Conservation (phyloP, 495 filamentous ascomycete genomes). For the Extremus antarcticus region DNA sequence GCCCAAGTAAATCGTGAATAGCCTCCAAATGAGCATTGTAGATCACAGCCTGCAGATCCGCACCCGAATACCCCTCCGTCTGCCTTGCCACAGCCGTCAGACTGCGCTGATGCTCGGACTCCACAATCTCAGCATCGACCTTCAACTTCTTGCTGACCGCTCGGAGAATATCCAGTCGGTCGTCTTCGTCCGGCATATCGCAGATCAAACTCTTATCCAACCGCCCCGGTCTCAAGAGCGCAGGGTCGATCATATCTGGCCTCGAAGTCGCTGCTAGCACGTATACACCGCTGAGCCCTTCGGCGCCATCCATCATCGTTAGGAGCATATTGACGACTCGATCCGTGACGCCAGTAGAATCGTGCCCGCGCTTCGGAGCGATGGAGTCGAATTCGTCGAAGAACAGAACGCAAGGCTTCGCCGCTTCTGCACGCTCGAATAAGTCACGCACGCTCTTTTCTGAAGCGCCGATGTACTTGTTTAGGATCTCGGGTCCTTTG, state of each 20-base stretch:
- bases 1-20: slow-evolving; percentile 81
- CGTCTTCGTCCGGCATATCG: slow-evolving; percentile 66
- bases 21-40: slow-evolving; percentile 96
- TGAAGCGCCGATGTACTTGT: slow-evolving; percentile 95
- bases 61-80: slow-evolving; percentile 89
- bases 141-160: slow-evolving; percentile 71
- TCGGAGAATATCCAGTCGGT: slow-evolving; percentile 75
- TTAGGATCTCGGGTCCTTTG: slow-evolving; percentile 94
- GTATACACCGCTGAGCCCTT: slow-evolving; percentile 87
- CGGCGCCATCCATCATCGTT: slow-evolving; percentile 98
- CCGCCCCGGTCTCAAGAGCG: slow-evolving; percentile 75
- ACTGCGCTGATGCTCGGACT: slow-evolving; percentile 35
- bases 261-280: slow-evolving; percentile 86
- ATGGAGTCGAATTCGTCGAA: slow-evolving; percentile 98
- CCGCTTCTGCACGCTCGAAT: slow-evolving; percentile 83
- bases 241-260: slow-evolving; percentile 90
- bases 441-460: slow-evolving; percentile 92
- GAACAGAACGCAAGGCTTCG: slow-evolving; percentile 84
- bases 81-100: slow-evolving; percentile 56
- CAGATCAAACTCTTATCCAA: slow-evolving; percentile 86
- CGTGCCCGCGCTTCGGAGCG: slow-evolving; percentile 91
- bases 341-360: slow-evolving; percentile 92
- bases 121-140: slow-evolving; percentile 47
- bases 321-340: slow-evolving; percentile 97
- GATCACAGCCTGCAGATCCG: slow-evolving; percentile 86